Evolutionary conservation across 345 rosid species (phyloP).

Genomic region (Brassica cretica): DNA sequence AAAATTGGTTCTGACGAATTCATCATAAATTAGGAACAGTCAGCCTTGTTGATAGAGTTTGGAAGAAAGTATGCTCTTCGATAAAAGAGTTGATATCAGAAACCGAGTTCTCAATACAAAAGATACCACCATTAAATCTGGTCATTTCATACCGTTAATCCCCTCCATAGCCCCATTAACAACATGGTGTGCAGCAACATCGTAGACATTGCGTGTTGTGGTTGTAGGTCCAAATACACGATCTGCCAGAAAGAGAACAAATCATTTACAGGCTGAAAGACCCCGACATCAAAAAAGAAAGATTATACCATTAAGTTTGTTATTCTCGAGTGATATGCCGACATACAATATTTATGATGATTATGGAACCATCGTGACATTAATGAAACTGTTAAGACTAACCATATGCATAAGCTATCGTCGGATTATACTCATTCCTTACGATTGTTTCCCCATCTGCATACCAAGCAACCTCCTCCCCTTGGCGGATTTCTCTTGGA

Average conservation of each 20-base stretch:
- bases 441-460: constrained; percentile 97
- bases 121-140: constrained; percentile 17
- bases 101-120: constrained; percentile 12
- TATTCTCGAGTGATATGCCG: constrained; percentile 3
- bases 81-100: background rate
- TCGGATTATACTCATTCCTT: constrained; percentile 79
- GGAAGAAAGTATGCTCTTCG: background rate
- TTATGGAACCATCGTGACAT: background rate
- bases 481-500: constrained; percentile 94
- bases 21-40: background rate
- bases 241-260: constrained; percentile 47
- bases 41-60: constrained; percentile 1
- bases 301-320: background rate
- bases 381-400: constrained; percentile 32
- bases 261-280: constrained; percentile 13
- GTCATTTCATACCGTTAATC: constrained; percentile 62
- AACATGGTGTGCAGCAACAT: constrained; percentile 95
- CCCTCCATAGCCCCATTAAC: constrained; percentile 98
- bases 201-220: constrained; percentile 98
- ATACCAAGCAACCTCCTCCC: constrained; percentile 99
- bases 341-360: constrained; percentile 13
- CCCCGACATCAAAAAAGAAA: constrained; percentile 8
- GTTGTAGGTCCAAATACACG: constrained; percentile 99
- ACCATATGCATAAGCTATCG: constrained; percentile 97
- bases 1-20: background rate